phyloP scores from a whole-genome alignment of 108 stramenopile species.

The Cyclotella kingstonii region DNA sequence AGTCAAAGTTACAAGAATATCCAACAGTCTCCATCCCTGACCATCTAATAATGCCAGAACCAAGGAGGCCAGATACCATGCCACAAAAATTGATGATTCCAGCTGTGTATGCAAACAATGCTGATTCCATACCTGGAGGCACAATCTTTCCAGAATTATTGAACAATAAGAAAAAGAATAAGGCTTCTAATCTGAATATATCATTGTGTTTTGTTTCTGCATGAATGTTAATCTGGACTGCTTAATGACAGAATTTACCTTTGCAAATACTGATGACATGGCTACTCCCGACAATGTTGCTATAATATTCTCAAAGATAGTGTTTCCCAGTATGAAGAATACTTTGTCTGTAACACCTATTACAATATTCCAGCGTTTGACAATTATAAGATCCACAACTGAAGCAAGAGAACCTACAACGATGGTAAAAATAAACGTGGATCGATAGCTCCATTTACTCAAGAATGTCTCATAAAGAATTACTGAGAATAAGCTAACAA shows the following conservation, averaged over 20 bases:
- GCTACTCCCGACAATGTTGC: conserved; percentile 19
- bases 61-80: conserved; percentile 43
- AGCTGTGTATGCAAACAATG: conserved; percentile 47
- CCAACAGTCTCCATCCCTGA: conserved; percentile 44
- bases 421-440: conserved; percentile 43
- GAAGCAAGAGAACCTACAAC: conserved; percentile 37
- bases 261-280: conserved; percentile 30
- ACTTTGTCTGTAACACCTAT: conserved; percentile 46
- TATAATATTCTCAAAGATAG: conserved; percentile 41
- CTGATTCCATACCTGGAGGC: conserved; percentile 40
- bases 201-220: too few relatives aligned
- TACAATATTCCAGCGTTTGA: conserved; percentile 40
- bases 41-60: conserved; percentile 47
- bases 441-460: conserved; percentile 33
- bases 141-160: background rate
- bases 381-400: conserved; percentile 39
- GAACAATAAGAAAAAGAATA: background rate
- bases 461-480: conserved; percentile 38
- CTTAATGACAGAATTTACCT: conserved; percentile 13
- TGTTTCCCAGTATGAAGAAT: conserved; percentile 43
- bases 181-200: background rate
- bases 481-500: conserved; percentile 38
- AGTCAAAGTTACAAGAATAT: conserved; percentile 35
- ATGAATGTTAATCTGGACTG: too few relatives aligned
- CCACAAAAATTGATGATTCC: conserved; percentile 41